Conservation (phyloP, 1,284 basidiomycete species). For the Xerocomus amazonicus region DNA sequence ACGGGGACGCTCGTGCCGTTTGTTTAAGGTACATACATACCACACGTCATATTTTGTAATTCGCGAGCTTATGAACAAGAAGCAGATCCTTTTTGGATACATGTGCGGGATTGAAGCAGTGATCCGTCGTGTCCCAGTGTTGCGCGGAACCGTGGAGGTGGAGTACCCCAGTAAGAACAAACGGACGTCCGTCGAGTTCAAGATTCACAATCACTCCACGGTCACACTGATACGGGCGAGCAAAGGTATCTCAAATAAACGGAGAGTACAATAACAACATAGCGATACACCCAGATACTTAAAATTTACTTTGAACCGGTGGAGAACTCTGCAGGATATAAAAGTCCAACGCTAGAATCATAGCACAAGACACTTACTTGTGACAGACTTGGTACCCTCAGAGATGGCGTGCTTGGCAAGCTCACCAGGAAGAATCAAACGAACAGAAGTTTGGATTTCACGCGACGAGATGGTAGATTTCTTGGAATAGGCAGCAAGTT, state of each 20-base stretch:
- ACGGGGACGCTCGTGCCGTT: no score
- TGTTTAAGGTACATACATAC: no score
- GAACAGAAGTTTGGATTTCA: constrained; percentile 77
- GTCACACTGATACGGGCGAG: not conserved
- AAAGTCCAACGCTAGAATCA: not conserved
- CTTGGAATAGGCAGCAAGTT: constrained; percentile 78
- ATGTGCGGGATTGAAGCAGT: no score
- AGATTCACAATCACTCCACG: no score
- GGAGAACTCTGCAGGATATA: constrained; percentile 30
- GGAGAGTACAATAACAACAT: constrained; percentile 31
- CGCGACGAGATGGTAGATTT: constrained; percentile 81
- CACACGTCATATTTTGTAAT: no score
- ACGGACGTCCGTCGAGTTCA: no score
- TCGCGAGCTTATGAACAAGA: no score
- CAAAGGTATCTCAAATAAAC: constrained; percentile 33
- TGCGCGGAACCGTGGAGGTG: no score
- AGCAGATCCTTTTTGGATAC: no score
- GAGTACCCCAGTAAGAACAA: no score
- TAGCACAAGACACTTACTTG: constrained; percentile 20
- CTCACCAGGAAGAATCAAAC: constrained; percentile 74
- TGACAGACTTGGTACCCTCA: constrained; percentile 66
- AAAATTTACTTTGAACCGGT: constrained; percentile 34
- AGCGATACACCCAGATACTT: constrained; percentile 31
- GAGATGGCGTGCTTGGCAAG: constrained; percentile 68
- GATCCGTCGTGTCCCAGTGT: no score